These are phyloP conservation scores for Penicillium arizonense DNA, from an alignment of 495 filamentous ascomycete genomes.

Conservation along the genomic window DNA sequence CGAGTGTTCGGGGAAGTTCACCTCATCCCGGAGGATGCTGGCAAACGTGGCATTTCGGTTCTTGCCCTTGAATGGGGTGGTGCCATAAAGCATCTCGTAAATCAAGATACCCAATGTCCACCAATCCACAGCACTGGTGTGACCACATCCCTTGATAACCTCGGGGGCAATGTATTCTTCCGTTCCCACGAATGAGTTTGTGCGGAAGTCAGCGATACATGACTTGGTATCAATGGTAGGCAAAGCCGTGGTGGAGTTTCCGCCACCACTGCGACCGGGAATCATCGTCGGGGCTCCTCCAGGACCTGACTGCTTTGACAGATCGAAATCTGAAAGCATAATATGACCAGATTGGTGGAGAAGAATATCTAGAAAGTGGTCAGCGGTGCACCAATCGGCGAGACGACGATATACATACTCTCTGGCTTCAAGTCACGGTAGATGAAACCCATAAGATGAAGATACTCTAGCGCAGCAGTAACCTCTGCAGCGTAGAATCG, in stretches of 20 bases:
- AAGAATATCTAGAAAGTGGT: slow-evolving; percentile 70
- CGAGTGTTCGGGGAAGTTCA: slow-evolving; percentile 86
- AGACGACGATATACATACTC: slow-evolving; percentile 58
- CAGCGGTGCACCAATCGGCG: background rate
- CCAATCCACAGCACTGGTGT: slow-evolving; percentile 98
- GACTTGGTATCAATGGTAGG: slow-evolving; percentile 98
- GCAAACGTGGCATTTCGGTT: slow-evolving; percentile 97
- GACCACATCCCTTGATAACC: slow-evolving; percentile 97
- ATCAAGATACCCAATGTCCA: slow-evolving; percentile 97
- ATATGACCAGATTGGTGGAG: slow-evolving; percentile 98
- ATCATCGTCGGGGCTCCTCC: slow-evolving; percentile 98
- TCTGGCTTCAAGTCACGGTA: slow-evolving; percentile 98
- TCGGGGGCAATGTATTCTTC: slow-evolving; percentile 99
- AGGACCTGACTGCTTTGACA: slow-evolving; percentile 95
- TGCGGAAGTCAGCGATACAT: slow-evolving; percentile 97
- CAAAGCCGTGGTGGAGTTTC: slow-evolving; percentile 70
- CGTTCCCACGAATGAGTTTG: slow-evolving; percentile 97
- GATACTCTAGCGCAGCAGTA: slow-evolving; percentile 94
- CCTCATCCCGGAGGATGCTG: slow-evolving; percentile 93
- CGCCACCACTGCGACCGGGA: slow-evolving; percentile 70
- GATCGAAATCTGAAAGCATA: slow-evolving; percentile 98
- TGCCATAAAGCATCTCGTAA: slow-evolving; percentile 99
- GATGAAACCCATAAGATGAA: slow-evolving; percentile 99
- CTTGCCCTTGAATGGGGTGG: slow-evolving; percentile 98
- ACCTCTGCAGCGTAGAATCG: slow-evolving; percentile 98